phyloP scores from a whole-genome alignment of 2,329 filamentous ascomycete species.

The Calonectria fujianensis region DNA sequence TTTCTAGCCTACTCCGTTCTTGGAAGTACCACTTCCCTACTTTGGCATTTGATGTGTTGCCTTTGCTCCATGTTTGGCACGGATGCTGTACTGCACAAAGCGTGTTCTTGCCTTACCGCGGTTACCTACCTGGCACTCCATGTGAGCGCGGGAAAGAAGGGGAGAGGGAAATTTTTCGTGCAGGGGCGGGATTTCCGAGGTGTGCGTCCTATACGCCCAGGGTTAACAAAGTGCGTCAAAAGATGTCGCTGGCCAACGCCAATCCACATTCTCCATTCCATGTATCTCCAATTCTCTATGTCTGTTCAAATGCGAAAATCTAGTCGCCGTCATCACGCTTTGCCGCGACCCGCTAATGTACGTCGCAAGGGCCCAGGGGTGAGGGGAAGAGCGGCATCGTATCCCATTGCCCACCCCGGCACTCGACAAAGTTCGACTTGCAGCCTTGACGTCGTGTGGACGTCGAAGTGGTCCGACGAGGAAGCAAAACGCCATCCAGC shows the following conservation, averaged over 20 bases:
- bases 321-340: slow-evolving; percentile 29
- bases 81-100: slow-evolving; percentile 18
- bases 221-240: slow-evolving; percentile 12
- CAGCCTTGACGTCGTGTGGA: slow-evolving; percentile 37
- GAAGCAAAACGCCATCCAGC: slow-evolving; percentile 46
- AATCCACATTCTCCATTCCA: slow-evolving; percentile 27
- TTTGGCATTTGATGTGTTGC: slow-evolving; percentile 17
- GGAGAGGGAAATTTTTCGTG: background rate
- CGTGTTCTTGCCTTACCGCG: slow-evolving; percentile 15
- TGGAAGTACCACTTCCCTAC: slow-evolving; percentile 24
- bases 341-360: slow-evolving; percentile 30
- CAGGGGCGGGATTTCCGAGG: slow-evolving; percentile 21
- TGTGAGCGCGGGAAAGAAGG: slow-evolving; percentile 14
- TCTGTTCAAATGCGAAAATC: slow-evolving; percentile 32
- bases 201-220: slow-evolving; percentile 9
- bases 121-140: slow-evolving; percentile 5
- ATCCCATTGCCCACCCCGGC: slow-evolving; percentile 31
- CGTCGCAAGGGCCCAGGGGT: slow-evolving; percentile 29
- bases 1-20: slow-evolving; percentile 17
- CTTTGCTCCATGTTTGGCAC: slow-evolving; percentile 19
- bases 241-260: slow-evolving; percentile 20
- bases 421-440: slow-evolving; percentile 38
- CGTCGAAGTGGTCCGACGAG: slow-evolving; percentile 49
- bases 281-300: slow-evolving; percentile 12
- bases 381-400: slow-evolving; percentile 37